phyloP scores from a whole-genome alignment of 495 filamentous ascomycete species.

The Penicillium soppii region DNA sequence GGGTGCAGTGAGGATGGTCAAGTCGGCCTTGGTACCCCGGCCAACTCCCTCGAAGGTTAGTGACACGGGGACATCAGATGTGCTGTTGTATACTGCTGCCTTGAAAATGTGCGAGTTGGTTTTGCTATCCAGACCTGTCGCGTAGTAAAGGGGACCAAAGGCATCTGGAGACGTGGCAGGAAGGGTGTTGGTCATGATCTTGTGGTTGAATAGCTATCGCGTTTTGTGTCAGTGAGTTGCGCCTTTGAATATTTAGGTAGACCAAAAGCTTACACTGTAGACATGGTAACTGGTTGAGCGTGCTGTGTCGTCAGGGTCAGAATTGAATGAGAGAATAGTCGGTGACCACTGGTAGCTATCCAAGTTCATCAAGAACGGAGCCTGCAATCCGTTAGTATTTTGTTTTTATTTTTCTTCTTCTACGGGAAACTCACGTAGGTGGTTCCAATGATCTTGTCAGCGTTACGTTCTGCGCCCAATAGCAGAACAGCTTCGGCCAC shows the following conservation, averaged over 20 bases:
- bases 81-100: conserved; percentile 65
- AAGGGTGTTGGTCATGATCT: conserved; percentile 43
- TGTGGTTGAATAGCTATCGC: conserved; percentile 38
- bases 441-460: conserved; percentile 46
- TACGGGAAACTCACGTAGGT: conserved; percentile 34
- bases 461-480: conserved; percentile 65
- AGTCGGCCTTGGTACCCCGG: conserved; percentile 42
- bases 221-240: not conserved
- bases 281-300: conserved; percentile 44
- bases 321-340: conserved; percentile 45
- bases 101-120: conserved; percentile 54
- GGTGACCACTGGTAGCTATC: conserved; percentile 49
- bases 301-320: conserved; percentile 39
- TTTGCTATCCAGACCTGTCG: conserved; percentile 29
- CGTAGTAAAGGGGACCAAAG: conserved; percentile 49
- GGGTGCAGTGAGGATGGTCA: conserved; percentile 60
- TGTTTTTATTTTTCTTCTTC: not conserved
- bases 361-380: conserved; percentile 48
- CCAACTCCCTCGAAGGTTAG: conserved; percentile 55
- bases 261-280: conserved; percentile 25
- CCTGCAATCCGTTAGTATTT: conserved; percentile 25
- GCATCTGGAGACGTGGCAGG: conserved; percentile 35
- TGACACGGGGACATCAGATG: conserved; percentile 45
- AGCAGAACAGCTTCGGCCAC: conserved; percentile 68
- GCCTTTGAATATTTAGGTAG: not conserved